Base-by-base conservation (phyloP, 2,329 filamentous ascomycete genomes). In the Colletotrichum liriopes region DNA sequence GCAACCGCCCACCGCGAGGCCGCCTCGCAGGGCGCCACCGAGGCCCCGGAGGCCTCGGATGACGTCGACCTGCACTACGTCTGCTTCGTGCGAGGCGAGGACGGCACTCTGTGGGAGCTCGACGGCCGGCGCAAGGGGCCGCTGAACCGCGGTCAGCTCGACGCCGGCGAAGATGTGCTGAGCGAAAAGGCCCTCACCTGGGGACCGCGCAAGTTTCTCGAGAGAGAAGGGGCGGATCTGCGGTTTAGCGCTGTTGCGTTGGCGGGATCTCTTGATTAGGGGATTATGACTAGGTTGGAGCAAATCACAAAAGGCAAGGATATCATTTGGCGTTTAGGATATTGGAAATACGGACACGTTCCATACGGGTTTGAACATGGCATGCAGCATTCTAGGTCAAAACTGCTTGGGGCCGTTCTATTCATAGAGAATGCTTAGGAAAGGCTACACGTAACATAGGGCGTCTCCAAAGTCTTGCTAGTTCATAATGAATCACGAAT, bases 51-150 rank as follows among this genome's bases (percentile, higher is more conserved):
- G 65, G 94, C 94, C 11, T 88, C 91, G n/a, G 93, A 94, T 77
- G 89, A 93, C 76, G 88, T 98, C n/a, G 96, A 98, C 79, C 86
- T 98, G 77, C 96, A 99, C 85, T 98, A 97, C 81, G 96, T 98
- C 58, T 96, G 94, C 79, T 99, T 98, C 82, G 93, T 96, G 64
- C 96, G 95, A 85, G 86, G 86, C 41, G 83, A 83, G 63, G 91
- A 93, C 80, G 92, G 92, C 67, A 88, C 80, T 16, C 77, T 91
- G 47, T 91, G 88, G 88, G 89, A 91, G 84, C 84, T 91, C 14
- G 89, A 91, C 76, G 89, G 89, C 3, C 82, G 89, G 62, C 79
- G 87, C 67, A 90, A 89, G 80, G 89, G 89, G 0, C 89, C 89
- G 9, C 83, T 91, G 39, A 79, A 83, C 51, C 81, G 88, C 32